A percentile compares a stretch with the other conserved stretches of the same genome.
phyloP scores from a whole-genome alignment of 345 rosid genomes.

The Linum lewisii region DNA sequence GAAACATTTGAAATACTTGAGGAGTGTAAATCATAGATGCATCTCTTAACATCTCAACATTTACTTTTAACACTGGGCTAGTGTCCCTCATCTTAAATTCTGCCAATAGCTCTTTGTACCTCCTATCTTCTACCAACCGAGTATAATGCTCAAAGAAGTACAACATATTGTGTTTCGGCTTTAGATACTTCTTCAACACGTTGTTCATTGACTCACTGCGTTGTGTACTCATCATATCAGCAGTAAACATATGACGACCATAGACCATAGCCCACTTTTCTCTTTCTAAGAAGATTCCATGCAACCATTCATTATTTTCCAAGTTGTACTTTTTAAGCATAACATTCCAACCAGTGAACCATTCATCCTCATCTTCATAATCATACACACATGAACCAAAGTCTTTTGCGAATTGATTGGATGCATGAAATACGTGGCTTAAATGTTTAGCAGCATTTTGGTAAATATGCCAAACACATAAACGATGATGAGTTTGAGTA shows the following conservation, averaged over 20 bases:
- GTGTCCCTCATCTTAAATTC: slow-evolving; percentile 22
- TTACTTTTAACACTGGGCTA: slow-evolving; percentile 21
- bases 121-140: slow-evolving; percentile 22
- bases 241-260: slow-evolving; percentile 25
- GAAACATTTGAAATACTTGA: slow-evolving; percentile 21
- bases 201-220: slow-evolving; percentile 13
- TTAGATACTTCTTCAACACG: slow-evolving; percentile 21
- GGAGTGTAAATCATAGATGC: slow-evolving; percentile 22
- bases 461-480: slow-evolving; percentile 31
- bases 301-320: slow-evolving; percentile 24
- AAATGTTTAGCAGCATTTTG: slow-evolving; percentile 23
- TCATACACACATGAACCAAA: slow-evolving; percentile 24
- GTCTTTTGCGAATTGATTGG: slow-evolving; percentile 17
- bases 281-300: slow-evolving; percentile 18
- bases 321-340: slow-evolving; percentile 21
- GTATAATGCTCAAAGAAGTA: slow-evolving; percentile 23
- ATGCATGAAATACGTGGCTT: slow-evolving; percentile 18
- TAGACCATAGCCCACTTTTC: slow-evolving; percentile 29
- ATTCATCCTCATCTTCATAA: slow-evolving; percentile 23
- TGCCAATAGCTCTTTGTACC: slow-evolving; percentile 26
- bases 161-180: slow-evolving; percentile 21
- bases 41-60: slow-evolving; percentile 28
- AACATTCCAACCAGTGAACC: slow-evolving; percentile 23
- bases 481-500: slow-evolving; percentile 15
- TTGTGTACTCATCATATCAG: slow-evolving; percentile 16